phyloP scores from a whole-genome alignment of 2,329 filamentous ascomycete species.

The Arthrinium puccinioides region DNA sequence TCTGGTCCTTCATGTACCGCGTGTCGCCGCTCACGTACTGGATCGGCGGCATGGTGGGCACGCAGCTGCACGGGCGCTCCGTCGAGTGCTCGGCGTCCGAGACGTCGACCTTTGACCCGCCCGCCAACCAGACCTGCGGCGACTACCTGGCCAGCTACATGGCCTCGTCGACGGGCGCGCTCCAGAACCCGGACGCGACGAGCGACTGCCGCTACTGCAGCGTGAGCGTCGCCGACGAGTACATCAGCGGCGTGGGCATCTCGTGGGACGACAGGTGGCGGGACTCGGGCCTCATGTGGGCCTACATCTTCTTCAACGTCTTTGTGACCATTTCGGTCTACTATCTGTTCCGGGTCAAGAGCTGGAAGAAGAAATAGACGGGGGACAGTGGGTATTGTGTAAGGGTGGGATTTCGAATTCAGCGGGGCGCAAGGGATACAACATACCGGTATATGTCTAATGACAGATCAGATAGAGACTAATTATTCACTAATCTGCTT shows the following conservation, averaged over 20 bases:
- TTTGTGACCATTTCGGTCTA: constrained; percentile 44
- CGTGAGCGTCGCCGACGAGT: constrained; percentile 20
- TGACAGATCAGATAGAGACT: too few relatives aligned
- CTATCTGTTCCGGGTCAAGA: constrained; percentile 35
- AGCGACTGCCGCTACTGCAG: constrained; percentile 7
- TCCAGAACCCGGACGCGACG: constrained; percentile 25
- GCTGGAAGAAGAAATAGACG: neutral
- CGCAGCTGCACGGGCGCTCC: constrained; percentile 45
- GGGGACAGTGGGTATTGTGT: too few relatives aligned
- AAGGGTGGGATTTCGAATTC: too few relatives aligned
- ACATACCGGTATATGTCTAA: too few relatives aligned
- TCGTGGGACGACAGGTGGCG: constrained; percentile 33
- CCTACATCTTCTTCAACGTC: constrained; percentile 14
- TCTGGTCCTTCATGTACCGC: constrained; percentile 72
- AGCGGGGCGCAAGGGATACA: too few relatives aligned
- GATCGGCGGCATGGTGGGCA: constrained; percentile 62
- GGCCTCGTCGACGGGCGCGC: constrained; percentile 45
- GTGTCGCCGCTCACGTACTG: constrained; percentile 64
- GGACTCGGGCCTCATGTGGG: neutral
- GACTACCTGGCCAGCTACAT: constrained; percentile 61
- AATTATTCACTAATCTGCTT: too few relatives aligned
- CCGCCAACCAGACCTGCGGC: constrained; percentile 45
- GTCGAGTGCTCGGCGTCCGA: constrained; percentile 38
- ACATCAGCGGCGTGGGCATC: constrained; percentile 29
- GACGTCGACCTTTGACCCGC: constrained; percentile 46